Percentiles rank a stretch among this genome's conserved stretches.
phyloP scores from a whole-genome alignment of 139 green algal genomes.

The Pleodorina starrii region DNA sequence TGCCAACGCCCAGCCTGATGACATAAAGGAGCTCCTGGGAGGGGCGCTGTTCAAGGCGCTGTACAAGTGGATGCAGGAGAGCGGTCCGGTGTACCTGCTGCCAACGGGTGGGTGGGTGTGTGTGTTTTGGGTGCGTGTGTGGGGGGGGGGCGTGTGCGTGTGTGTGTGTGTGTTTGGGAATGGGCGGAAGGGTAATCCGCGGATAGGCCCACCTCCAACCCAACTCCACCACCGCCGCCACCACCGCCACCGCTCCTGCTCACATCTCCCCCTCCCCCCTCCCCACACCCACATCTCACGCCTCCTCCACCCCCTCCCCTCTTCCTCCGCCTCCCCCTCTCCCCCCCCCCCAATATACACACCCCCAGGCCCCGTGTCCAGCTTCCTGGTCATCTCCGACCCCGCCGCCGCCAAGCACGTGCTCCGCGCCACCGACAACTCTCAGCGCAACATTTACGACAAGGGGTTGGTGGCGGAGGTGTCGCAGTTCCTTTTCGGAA shows the following conservation, averaged over 20 bases:
- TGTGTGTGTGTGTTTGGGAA: too few species aligned
- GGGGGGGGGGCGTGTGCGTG: too few species aligned
- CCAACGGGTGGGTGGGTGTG: conserved; percentile 79
- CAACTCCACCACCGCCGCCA: too few species aligned
- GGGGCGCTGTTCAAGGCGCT: conserved; percentile 95
- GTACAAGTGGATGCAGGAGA: conserved; percentile 91
- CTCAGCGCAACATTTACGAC: conserved; percentile 81
- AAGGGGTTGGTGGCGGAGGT: conserved; percentile 96
- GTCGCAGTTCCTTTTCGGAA: conserved; percentile 95
- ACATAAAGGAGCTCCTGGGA: conserved; percentile 97
- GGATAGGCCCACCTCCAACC: too few species aligned
- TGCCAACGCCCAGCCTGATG: conserved; percentile 94
- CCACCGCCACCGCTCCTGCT: too few species aligned
- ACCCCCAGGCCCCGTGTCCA: conserved; percentile 82
- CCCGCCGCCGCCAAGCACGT: conserved; percentile 96
- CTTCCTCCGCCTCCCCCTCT: too few species aligned
- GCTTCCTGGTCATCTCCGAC: conserved; percentile 94
- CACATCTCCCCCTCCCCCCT: too few species aligned
- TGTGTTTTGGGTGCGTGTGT: too few species aligned
- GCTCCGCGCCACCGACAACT: conserved; percentile 91
- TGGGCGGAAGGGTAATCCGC: too few species aligned
- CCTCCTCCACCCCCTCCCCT: too few species aligned
- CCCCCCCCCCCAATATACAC: too few species aligned
- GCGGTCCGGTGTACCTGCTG: conserved; percentile 96
- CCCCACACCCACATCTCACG: too few species aligned